These are phyloP conservation scores for Coleophoma eucalyptorum DNA, from an alignment of 2,329 filamentous ascomycete species.

Conservation along the genomic window DNA sequence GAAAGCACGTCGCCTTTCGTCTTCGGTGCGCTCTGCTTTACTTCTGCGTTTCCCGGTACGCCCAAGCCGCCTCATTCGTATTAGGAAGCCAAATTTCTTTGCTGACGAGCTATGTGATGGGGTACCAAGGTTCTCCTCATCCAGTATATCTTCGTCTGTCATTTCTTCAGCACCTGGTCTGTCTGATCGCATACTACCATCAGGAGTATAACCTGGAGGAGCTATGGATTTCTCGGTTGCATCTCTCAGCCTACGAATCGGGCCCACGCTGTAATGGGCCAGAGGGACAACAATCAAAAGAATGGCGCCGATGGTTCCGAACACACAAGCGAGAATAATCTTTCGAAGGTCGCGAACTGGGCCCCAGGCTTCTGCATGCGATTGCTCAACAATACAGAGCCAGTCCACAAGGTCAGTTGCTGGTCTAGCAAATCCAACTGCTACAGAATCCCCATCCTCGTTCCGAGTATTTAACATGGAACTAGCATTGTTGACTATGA, in stretches of 20 bases:
- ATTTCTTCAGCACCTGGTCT: conserved; percentile 12
- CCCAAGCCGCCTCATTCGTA: conserved; percentile 21
- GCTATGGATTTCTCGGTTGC: conserved; percentile 26
- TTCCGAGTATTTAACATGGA: conserved; percentile 67
- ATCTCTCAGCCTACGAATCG: conserved; percentile 41
- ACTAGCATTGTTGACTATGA: conserved; percentile 60
- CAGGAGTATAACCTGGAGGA: conserved; percentile 25
- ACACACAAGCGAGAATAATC: conserved; percentile 80
- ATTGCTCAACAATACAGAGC: conserved; percentile 78
- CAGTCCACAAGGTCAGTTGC: conserved; percentile 70
- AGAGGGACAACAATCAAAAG: conserved; percentile 71
- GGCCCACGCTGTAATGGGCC: conserved; percentile 76
- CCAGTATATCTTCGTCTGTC: conserved; percentile 15
- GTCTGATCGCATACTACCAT: conserved; percentile 23
- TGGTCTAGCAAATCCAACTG: conserved; percentile 76
- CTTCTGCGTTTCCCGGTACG: conserved; percentile 16
- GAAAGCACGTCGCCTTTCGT: conserved; percentile 45
- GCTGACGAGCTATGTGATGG: conserved; percentile 24
- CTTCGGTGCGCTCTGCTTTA: conserved; percentile 36
- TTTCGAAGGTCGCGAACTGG: conserved; percentile 74
- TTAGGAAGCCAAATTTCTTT: conserved; percentile 26
- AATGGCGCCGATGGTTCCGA: conserved; percentile 73
- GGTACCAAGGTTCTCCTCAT: conserved; percentile 15
- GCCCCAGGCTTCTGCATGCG: conserved; percentile 67
- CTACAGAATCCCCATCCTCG: conserved; percentile 65